Evolutionary conservation across 768 basidiomycete genomes (phyloP).

Genomic region (Phanerochaete carnosa): DNA sequence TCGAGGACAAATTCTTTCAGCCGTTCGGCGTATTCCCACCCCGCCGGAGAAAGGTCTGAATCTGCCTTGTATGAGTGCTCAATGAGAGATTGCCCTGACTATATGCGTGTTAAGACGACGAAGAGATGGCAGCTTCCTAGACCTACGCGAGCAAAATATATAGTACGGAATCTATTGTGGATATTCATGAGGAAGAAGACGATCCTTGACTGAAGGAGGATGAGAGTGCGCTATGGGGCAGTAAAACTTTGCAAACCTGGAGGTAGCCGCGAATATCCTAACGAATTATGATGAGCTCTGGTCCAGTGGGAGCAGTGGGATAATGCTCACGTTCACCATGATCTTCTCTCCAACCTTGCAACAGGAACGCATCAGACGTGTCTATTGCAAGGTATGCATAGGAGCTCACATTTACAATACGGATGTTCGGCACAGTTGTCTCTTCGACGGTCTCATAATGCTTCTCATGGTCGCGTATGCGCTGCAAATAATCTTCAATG

Average conservation of each 20-base stretch:
- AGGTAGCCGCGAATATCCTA: constrained; percentile 88
- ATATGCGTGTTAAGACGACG: constrained; percentile 5
- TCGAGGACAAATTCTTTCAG: constrained; percentile 89
- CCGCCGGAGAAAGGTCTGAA: constrained; percentile 90
- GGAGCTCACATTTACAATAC: constrained; percentile 77
- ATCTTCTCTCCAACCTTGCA: constrained; percentile 90
- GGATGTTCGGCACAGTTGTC: constrained; percentile 88
- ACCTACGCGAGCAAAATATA: constrained; percentile 93
- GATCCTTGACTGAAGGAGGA: constrained; percentile 66
- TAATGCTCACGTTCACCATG: constrained; percentile 74
- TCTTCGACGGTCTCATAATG: constrained; percentile 92
- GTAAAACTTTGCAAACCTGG: constrained; percentile 46
- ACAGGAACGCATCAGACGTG: not conserved
- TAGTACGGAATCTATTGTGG: constrained; percentile 88
- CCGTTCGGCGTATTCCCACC: constrained; percentile 92
- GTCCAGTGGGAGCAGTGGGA: not conserved
- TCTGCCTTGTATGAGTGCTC: constrained; percentile 99
- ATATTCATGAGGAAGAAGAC: constrained; percentile 99
- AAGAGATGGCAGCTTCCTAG: not conserved
- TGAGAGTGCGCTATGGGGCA: not conserved
- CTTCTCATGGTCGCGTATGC: constrained; percentile 83
- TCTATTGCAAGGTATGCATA: not conserved
- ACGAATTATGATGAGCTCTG: not conserved
- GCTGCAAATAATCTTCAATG: constrained; percentile 86
- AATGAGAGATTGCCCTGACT: constrained; percentile 98